Percentiles rank a stretch among this genome's conserved stretches.
These are phyloP conservation scores for Boletus barrowsii DNA, from an alignment of 768 basidiomycete genomes.

Conservation along the genomic window DNA sequence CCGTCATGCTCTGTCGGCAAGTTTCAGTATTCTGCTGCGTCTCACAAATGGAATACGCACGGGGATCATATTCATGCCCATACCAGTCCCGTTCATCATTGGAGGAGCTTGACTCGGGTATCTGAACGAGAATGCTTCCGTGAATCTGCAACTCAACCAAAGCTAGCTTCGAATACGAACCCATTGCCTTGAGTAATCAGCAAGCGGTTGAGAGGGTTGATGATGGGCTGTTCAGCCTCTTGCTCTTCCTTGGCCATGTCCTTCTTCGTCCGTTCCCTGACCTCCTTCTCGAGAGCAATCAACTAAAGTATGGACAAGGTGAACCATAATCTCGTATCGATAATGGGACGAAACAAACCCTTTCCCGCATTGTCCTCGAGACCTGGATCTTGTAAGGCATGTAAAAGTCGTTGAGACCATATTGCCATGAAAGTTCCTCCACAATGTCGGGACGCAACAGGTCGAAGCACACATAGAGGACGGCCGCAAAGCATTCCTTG, in stretches of 20 bases:
- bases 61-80: constrained; percentile 51
- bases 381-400: constrained; percentile 95
- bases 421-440: constrained; percentile 94
- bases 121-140: constrained; percentile 33
- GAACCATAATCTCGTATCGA: constrained; percentile 9
- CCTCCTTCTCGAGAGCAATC: constrained; percentile 79
- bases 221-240: constrained; percentile 82
- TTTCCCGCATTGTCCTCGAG: constrained; percentile 74
- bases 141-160: not conserved
- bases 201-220: constrained; percentile 69
- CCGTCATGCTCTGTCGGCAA: constrained; percentile 54
- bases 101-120: constrained; percentile 64
- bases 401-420: constrained; percentile 94
- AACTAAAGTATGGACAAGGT: constrained; percentile 41
- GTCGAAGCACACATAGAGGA: constrained; percentile 92
- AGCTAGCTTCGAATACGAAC: constrained; percentile 24
- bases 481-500: constrained; percentile 94
- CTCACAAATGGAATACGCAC: constrained; percentile 38
- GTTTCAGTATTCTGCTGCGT: constrained; percentile 5
- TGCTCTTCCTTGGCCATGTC: constrained; percentile 86
- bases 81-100: constrained; percentile 50
- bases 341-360: constrained; percentile 40
- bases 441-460: constrained; percentile 90
- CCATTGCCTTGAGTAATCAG: constrained; percentile 76
- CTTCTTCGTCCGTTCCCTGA: constrained; percentile 84